Evolutionary conservation across 768 basidiomycete genomes (phyloP), one percentile per base, ranked within the genome.

Genomic region (Phallus indusiatus): DNA sequence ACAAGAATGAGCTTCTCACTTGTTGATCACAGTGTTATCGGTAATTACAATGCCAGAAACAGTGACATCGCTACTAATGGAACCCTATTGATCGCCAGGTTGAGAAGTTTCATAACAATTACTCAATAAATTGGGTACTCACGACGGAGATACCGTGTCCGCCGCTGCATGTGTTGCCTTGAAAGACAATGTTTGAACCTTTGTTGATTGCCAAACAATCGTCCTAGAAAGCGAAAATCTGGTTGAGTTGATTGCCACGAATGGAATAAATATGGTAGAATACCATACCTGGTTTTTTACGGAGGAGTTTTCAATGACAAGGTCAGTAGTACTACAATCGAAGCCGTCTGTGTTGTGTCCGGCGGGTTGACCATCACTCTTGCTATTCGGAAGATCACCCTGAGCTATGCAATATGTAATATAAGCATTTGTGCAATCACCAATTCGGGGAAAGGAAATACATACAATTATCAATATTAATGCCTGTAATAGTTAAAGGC

Each of bases 61-160:
- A 2, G 73, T 71, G 1, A 67, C 72, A 54, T 74, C 64, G 5
- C 80, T 79, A 42, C 66, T 54, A 61, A 84, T 79, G 9, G 84
- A 84, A 20, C 82, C 59, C 59, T 60, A 59, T 16, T 24, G 56
- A 50, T 61, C 8, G 21, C 21, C 1, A 60, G 63, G 42, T 33
- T 33, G 24, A 52, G 12, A 46, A 65, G 46, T 61, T 64, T 24
- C 21, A 22, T 51, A 4, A 58, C 64, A 2, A n/a, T n/a, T n/a
- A n/a, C n/a, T n/a, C n/a, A n/a, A n/a, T n/a, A n/a, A 59, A 53
- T 50, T 65, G 53, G 48, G 64, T 63, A 12, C 60, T 62, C 10
- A 65, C 85, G 24, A 86, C 74, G 4, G 82, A 84, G 61, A 85
- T 80, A 28, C 86, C 85, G 53, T 88, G 85, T 2, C 86, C 84